Evolutionary conservation across 306 rosid species (phyloP).

Genomic region (Hippophae tibetana): DNA sequence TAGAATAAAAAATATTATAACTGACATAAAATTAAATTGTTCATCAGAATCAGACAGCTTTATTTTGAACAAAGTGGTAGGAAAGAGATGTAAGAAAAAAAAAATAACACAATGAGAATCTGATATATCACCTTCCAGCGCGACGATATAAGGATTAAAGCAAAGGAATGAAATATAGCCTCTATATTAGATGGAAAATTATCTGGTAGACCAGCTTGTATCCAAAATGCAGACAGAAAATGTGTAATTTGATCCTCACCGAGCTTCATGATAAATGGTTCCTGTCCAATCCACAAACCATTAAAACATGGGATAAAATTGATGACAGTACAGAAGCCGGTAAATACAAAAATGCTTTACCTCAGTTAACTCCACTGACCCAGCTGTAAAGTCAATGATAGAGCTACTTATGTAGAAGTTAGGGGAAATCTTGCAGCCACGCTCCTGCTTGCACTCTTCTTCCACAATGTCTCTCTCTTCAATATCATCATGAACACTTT

Average conservation of each 20-base stretch:
- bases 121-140: constrained; percentile 54
- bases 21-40: neutral
- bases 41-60: neutral
- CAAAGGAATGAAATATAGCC: constrained; percentile 74
- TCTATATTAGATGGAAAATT: constrained; percentile 83
- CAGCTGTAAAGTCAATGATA: constrained; percentile 58
- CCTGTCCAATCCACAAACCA: constrained; percentile 46
- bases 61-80: neutral
- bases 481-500: constrained; percentile 29
- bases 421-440: constrained; percentile 51
- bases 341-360: constrained; percentile 25
- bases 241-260: constrained; percentile 81
- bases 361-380: constrained; percentile 42
- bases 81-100: neutral
- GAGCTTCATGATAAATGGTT: constrained; percentile 63
- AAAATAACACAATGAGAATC: neutral
- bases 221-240: constrained; percentile 89
- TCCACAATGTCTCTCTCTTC: constrained; percentile 39
- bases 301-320: neutral
- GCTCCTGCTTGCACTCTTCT: constrained; percentile 62
- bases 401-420: constrained; percentile 58
- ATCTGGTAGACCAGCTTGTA: constrained; percentile 72
- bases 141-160: constrained; percentile 52
- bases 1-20: neutral
- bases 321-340: neutral